phyloP scores from a whole-genome alignment of 306 rosid species.

The Luffa aegyptiaca region DNA sequence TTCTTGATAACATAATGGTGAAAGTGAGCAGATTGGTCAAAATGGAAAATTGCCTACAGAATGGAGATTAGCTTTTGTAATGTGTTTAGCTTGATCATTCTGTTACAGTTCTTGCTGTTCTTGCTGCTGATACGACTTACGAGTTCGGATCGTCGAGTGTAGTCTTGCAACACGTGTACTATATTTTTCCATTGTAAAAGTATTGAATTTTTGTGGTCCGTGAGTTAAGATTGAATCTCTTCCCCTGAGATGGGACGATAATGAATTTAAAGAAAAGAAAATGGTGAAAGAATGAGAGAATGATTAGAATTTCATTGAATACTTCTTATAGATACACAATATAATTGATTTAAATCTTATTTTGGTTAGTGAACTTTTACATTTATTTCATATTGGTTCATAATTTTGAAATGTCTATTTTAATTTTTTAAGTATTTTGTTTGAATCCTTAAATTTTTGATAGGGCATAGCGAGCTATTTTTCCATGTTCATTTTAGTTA shows the following conservation, averaged over 20 bases:
- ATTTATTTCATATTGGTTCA: no score
- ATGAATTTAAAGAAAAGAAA: neutral
- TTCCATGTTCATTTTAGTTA: no score
- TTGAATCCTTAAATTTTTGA: no score
- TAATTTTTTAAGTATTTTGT: no score
- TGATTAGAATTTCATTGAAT: no score
- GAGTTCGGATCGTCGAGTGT: neutral
- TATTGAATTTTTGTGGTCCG: neutral
- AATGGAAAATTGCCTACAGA: neutral
- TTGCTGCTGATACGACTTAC: neutral
- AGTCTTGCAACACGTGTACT: neutral
- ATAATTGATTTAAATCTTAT: no score
- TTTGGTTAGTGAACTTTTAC: no score
- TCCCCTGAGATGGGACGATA: neutral
- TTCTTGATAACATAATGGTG: neutral
- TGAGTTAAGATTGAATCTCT: neutral
- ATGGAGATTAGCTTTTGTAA: no score
- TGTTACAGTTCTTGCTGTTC: neutral
- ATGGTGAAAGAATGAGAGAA: neutral
- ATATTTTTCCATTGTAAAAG: neutral
- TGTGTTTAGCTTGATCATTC: neutral
- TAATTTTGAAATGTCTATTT: no score
- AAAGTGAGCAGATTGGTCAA: neutral
- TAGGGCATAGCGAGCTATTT: no score
- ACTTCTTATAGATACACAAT: no score